These are phyloP conservation scores for Arthrobotrys iridis DNA, from an alignment of 2,329 filamentous ascomycete genomes.

Conservation along the genomic window DNA sequence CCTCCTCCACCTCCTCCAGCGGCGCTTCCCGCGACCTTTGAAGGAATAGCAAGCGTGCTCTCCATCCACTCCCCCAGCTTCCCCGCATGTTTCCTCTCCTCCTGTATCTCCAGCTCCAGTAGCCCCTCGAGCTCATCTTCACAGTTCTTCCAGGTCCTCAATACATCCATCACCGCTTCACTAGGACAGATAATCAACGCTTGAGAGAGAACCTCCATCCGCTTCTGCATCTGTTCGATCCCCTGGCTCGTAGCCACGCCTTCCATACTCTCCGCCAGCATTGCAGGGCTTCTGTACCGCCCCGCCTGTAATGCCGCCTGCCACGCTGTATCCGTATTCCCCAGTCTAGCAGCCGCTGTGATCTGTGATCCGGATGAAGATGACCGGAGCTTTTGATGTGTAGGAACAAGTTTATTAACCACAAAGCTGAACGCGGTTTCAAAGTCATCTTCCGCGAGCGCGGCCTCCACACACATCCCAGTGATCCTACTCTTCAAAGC, in stretches of 20 bases:
- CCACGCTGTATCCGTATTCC: slow-evolving; percentile 73
- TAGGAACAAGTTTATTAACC: slow-evolving; percentile 71
- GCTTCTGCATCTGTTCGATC: slow-evolving; percentile 78
- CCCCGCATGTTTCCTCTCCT: slow-evolving; percentile 76
- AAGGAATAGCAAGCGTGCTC: slow-evolving; percentile 57
- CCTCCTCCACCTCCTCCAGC: slow-evolving; percentile 61
- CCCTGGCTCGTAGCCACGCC: slow-evolving; percentile 54
- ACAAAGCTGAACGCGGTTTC: slow-evolving; percentile 88
- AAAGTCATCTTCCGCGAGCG: slow-evolving; percentile 79
- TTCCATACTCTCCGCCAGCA: slow-evolving; percentile 68
- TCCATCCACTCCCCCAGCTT: slow-evolving; percentile 68
- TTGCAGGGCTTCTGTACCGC: slow-evolving; percentile 73
- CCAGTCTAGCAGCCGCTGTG: not conserved
- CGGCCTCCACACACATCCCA: slow-evolving; percentile 82
- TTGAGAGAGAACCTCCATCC: slow-evolving; percentile 80
- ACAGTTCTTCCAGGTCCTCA: slow-evolving; percentile 78
- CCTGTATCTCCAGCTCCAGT: slow-evolving; percentile 73
- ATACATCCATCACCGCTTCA: slow-evolving; percentile 75
- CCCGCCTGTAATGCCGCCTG: slow-evolving; percentile 81
- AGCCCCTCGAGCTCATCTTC: slow-evolving; percentile 79
- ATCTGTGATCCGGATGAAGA: not conserved
- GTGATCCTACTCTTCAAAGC: slow-evolving; percentile 74
- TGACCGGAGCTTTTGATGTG: slow-evolving; percentile 32
- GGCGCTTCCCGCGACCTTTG: not conserved
- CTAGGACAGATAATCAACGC: slow-evolving; percentile 78